These are phyloP conservation scores for Eucalyptus guilfoylei DNA, from an alignment of 345 rosid species.

Conservation along the genomic window DNA sequence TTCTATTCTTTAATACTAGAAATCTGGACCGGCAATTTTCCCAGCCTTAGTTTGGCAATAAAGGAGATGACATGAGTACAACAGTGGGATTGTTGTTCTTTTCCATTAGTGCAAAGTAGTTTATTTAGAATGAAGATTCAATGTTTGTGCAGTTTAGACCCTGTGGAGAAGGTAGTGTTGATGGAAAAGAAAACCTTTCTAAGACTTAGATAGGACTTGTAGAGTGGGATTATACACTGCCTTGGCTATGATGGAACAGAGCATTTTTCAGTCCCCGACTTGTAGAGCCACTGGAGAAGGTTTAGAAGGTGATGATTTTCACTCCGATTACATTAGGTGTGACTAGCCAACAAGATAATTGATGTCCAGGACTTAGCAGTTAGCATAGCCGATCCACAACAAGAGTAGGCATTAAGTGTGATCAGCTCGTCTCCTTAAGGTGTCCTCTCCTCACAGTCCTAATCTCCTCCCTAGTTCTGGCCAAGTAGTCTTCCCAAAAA, in stretches of 20 bases:
- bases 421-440: background rate
- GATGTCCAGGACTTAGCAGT: background rate
- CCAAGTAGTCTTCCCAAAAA: background rate
- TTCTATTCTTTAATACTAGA: background rate
- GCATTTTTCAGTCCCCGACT: background rate
- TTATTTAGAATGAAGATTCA: background rate
- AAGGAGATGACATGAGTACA: background rate
- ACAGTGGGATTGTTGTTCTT: background rate
- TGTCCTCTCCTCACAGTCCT: background rate
- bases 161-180: background rate
- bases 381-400: background rate
- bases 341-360: background rate
- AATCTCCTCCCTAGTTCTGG: background rate
- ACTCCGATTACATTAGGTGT: background rate
- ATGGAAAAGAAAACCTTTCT: background rate
- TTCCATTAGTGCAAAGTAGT: background rate
- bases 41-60: background rate
- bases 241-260: background rate
- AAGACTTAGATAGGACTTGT: background rate
- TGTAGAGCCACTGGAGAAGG: background rate
- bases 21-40: background rate
- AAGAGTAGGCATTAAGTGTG: background rate
- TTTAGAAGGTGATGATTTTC: background rate
- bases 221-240: background rate
- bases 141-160: background rate